Evolutionary conservation across 176 grass and related monocot genomes (phyloP).

Genomic region (Secale cereale): DNA sequence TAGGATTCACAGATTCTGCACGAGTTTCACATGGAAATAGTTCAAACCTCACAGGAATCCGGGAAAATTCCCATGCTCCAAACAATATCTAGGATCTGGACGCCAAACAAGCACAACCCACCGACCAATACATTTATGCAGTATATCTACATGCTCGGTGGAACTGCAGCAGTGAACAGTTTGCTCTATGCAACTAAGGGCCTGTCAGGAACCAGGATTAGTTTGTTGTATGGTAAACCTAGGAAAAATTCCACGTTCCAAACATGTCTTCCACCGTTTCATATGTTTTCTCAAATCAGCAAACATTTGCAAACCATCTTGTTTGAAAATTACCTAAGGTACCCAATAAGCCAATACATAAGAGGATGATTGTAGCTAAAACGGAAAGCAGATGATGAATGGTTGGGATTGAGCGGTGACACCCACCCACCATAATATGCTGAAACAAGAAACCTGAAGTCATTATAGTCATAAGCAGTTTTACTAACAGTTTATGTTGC

Average conservation of each 20-base stretch:
- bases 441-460: neutral
- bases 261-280: neutral
- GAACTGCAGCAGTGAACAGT: neutral
- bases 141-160: neutral
- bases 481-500: neutral
- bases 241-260: neutral
- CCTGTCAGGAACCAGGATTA: neutral
- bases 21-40: neutral
- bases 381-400: neutral
- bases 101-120: neutral
- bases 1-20: neutral
- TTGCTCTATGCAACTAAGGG: neutral
- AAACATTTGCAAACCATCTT: neutral
- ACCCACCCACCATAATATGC: neutral
- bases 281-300: neutral
- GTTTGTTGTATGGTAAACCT: neutral
- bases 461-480: neutral
- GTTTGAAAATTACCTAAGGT: neutral
- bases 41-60: neutral
- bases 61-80: neutral
- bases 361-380: neutral
- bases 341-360: constrained; percentile 14
- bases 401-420: neutral
- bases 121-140: neutral
- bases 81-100: neutral